Evolutionary conservation across 2,329 filamentous ascomycete genomes (phyloP).

Genomic region (Arthrobotrys musiformis): DNA sequence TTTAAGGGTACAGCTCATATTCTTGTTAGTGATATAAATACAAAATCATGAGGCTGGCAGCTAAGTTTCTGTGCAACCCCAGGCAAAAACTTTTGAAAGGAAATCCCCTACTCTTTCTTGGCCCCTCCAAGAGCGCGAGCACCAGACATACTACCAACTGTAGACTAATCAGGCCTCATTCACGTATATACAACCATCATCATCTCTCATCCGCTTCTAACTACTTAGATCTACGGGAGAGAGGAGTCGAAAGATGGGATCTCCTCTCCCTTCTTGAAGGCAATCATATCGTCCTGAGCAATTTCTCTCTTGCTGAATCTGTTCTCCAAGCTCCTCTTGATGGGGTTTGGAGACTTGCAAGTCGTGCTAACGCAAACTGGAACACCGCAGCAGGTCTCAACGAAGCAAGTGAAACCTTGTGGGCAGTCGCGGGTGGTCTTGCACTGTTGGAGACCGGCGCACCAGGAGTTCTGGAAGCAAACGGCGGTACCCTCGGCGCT

Average conservation of each 20-base stretch:
- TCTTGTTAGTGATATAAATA: constrained; percentile 2
- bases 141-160: not conserved
- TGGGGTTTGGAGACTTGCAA: constrained; percentile 49
- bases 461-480: constrained; percentile 55
- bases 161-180: too few relatives aligned
- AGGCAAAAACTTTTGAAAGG: not conserved
- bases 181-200: not conserved
- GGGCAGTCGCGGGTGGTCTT: constrained; percentile 40
- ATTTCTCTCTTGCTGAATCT: constrained; percentile 37
- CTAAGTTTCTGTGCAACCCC: not conserved
- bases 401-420: constrained; percentile 43
- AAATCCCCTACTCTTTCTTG: not conserved
- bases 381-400: constrained; percentile 49
- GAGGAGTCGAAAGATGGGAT: constrained; percentile 40
- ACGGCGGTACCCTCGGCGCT: constrained; percentile 42
- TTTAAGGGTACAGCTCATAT: not conserved
- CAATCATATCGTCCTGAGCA: constrained; percentile 47
- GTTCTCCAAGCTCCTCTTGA: constrained; percentile 39
- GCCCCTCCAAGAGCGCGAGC: not conserved
- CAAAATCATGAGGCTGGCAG: not conserved
- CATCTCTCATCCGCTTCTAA: not conserved
- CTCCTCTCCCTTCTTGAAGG: constrained; percentile 33
- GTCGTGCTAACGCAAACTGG: constrained; percentile 49
- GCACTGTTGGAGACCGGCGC: constrained; percentile 36
- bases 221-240: not conserved